Conservation (phyloP, 495 filamentous ascomycete species). For the Bombardia bombarda region DNA sequence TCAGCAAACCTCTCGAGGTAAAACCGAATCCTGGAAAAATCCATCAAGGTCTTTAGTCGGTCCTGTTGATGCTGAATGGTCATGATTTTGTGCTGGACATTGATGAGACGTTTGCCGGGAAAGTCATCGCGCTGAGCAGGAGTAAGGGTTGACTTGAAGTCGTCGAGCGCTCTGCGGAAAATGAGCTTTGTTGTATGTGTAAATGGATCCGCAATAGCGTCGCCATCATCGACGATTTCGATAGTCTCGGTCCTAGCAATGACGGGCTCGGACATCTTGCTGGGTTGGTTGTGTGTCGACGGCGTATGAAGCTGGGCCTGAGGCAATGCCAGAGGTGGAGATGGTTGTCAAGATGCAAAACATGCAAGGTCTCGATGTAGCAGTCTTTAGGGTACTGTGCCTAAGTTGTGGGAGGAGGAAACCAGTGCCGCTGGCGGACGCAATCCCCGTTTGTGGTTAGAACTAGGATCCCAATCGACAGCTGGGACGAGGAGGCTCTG, state of each 20-base stretch:
- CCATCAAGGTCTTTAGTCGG: conserved; percentile 22
- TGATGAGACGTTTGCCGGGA: conserved; percentile 11
- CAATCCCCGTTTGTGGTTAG: too few relatives aligned
- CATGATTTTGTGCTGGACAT: conserved; percentile 23
- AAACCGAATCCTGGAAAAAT: conserved; percentile 25
- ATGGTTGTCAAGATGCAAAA: too few relatives aligned
- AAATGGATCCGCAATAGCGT: background rate
- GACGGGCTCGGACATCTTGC: too few relatives aligned
- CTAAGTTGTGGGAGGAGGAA: too few relatives aligned
- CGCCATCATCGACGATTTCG: background rate
- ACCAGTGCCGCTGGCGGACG: too few relatives aligned
- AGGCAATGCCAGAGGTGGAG: too few relatives aligned
- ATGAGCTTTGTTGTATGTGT: background rate
- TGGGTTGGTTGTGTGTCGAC: too few relatives aligned
- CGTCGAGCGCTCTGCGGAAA: conserved; percentile 14
- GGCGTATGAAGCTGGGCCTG: too few relatives aligned
- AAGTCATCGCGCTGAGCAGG: conserved; percentile 20
- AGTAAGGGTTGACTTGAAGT: conserved; percentile 21
- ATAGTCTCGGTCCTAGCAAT: background rate
- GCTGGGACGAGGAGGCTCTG: too few relatives aligned
- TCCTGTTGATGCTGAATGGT: conserved; percentile 29
- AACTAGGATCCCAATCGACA: too few relatives aligned
- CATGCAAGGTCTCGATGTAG: too few relatives aligned
- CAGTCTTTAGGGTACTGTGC: too few relatives aligned
- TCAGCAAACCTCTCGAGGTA: conserved; percentile 36